Percentiles rank a stretch among this genome's conserved stretches.
Conservation (phyloP, 371 early-diverging fungal species). For the Dentiscutata heterogama region DNA sequence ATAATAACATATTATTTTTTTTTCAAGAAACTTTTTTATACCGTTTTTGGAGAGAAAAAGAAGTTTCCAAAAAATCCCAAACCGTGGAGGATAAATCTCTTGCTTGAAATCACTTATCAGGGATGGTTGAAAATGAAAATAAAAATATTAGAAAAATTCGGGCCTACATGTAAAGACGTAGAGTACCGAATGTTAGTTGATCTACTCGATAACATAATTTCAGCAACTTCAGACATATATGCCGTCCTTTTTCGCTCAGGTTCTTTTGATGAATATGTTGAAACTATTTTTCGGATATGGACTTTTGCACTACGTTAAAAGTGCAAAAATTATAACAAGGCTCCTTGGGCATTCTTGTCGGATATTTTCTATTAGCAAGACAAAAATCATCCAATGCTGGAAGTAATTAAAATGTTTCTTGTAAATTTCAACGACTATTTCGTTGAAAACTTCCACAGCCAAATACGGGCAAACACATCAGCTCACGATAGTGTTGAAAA, state of each 20-base stretch:
- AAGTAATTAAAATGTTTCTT: too few relatives aligned
- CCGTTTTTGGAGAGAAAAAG: neutral
- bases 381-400: too few relatives aligned
- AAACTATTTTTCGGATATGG: constrained; percentile 1
- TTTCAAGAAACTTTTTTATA: constrained; percentile 8
- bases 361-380: neutral
- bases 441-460: too few relatives aligned
- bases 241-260: neutral
- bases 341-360: neutral
- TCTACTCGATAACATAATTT: neutral
- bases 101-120: neutral
- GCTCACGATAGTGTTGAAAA: too few relatives aligned
- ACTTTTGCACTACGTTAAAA: neutral
- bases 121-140: neutral
- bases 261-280: neutral
- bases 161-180: neutral
- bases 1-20: neutral
- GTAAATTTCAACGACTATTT: too few relatives aligned
- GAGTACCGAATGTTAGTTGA: neutral
- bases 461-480: too few relatives aligned
- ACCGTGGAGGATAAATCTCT: constrained; percentile 7
- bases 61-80: constrained; percentile 9
- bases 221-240: constrained; percentile 4
- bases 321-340: constrained; percentile 25
- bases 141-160: neutral